These are phyloP conservation scores for Cladobotryum mycophilum DNA, from an alignment of 2,329 filamentous ascomycete species.

Conservation along the genomic window DNA sequence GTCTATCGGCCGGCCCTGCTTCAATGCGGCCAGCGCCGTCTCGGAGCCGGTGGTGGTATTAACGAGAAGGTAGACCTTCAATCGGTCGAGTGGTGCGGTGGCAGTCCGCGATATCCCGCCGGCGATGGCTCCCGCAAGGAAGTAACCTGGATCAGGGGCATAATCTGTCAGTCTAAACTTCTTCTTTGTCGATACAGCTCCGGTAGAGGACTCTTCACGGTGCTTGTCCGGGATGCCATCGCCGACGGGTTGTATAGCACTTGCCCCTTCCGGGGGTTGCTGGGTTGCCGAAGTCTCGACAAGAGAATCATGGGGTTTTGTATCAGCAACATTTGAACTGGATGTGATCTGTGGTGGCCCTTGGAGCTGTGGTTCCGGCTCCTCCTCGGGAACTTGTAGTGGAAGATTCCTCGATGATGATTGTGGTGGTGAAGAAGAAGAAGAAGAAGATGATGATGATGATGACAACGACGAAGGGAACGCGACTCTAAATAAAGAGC, in stretches of 20 bases:
- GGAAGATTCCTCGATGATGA: neutral
- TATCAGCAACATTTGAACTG: slow-evolving; percentile 12
- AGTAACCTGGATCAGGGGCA: slow-evolving; percentile 91
- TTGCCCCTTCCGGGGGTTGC: slow-evolving; percentile 18
- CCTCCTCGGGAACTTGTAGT: slow-evolving; percentile 9
- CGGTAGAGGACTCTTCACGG: slow-evolving; percentile 27
- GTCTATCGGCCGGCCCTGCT: slow-evolving; percentile 59
- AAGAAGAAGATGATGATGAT: too few species aligned
- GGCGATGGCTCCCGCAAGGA: slow-evolving; percentile 88
- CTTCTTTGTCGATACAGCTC: slow-evolving; percentile 29
- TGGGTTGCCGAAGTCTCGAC: slow-evolving; percentile 20
- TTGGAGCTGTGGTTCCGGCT: slow-evolving; percentile 1
- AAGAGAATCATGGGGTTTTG: slow-evolving; percentile 13
- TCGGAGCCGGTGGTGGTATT: slow-evolving; percentile 56
- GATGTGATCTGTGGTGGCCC: slow-evolving; percentile 9
- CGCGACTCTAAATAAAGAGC: slow-evolving; percentile 65
- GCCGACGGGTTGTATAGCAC: slow-evolving; percentile 22
- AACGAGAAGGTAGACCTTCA: slow-evolving; percentile 96
- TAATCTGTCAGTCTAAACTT: slow-evolving; percentile 56
- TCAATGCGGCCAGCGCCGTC: slow-evolving; percentile 58
- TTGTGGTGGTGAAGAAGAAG: slow-evolving; percentile 13
- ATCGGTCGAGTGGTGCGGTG: slow-evolving; percentile 89
- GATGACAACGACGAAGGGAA: slow-evolving; percentile 31
- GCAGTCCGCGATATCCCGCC: slow-evolving; percentile 92
- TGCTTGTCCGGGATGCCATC: slow-evolving; percentile 29